phyloP scores from a whole-genome alignment of 208 protist genomes.

The Wallacemonas rigidus region DNA sequence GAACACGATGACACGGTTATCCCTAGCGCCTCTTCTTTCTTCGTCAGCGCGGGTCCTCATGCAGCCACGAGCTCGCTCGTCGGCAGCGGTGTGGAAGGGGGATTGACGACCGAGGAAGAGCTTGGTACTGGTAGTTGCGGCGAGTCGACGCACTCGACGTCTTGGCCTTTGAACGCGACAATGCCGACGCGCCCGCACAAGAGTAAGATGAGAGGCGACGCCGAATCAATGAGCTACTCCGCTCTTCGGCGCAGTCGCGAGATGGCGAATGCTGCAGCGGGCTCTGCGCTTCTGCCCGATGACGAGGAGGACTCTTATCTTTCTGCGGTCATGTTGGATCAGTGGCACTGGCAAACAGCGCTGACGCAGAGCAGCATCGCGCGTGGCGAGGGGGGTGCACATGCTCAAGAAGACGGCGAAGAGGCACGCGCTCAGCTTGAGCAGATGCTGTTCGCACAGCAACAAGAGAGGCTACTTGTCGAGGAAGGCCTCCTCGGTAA shows the following conservation, averaged over 20 bases:
- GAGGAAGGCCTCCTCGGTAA: slow-evolving; percentile 32
- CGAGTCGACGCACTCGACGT: neutral
- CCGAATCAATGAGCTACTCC: too few species aligned
- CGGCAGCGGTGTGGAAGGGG: neutral
- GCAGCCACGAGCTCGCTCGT: neutral
- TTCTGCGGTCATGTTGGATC: slow-evolving; percentile 14
- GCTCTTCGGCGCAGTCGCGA: too few species aligned
- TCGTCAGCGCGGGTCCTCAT: neutral
- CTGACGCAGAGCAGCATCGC: neutral
- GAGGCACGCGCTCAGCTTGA: neutral
- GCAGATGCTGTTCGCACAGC: neutral
- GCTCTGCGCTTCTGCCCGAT: slow-evolving; percentile 18
- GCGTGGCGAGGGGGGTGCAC: neutral
- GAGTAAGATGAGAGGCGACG: too few species aligned
- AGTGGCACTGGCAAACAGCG: neutral
- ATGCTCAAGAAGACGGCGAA: neutral
- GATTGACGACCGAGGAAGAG: neutral
- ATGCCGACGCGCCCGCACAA: too few species aligned
- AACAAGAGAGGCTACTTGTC: slow-evolving; percentile 18
- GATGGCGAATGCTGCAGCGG: neutral
- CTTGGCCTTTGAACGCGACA: too few species aligned
- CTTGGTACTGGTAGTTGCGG: neutral
- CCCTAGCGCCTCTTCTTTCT: neutral
- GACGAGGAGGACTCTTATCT: slow-evolving; percentile 21
- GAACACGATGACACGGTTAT: neutral